These are phyloP conservation scores for Cercophora sp. DNA, from an alignment of 495 filamentous ascomycete genomes.

Conservation along the genomic window DNA sequence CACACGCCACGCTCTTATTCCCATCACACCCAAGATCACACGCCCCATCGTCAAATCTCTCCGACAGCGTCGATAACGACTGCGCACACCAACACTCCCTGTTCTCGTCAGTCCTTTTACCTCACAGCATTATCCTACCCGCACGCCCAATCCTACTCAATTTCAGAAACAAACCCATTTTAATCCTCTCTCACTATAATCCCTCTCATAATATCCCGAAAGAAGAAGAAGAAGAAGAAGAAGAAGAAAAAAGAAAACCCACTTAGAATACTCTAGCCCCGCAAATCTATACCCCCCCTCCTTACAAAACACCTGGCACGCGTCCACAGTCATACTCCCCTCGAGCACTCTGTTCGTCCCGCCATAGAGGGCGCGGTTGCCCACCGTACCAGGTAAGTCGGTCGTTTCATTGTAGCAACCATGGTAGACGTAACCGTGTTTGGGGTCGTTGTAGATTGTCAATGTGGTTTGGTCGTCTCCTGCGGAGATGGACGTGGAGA, in stretches of 20 bases:
- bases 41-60: no score
- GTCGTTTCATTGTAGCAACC: conserved; percentile 52
- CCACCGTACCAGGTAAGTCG: conserved; percentile 23
- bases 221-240: not conserved
- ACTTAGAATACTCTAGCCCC: conserved; percentile 47
- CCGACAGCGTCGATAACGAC: no score
- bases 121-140: no score
- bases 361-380: conserved; percentile 31
- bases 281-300: conserved; percentile 32
- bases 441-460: conserved; percentile 1
- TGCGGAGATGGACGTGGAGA: not conserved
- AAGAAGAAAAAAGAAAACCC: conserved; percentile 14
- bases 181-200: no score
- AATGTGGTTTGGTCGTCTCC: not conserved
- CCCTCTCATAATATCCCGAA: not conserved
- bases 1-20: no score
- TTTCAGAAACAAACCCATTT: no score
- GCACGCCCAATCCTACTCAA: no score
- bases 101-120: no score
- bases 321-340: conserved; percentile 38
- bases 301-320: conserved; percentile 39
- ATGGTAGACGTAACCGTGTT: conserved; percentile 31
- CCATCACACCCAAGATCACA: no score
- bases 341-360: conserved; percentile 25
- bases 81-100: no score